Evolutionary conservation across 1,139 yeast genomes (phyloP), one percentile per base, ranked within the genome.

Genomic region (Torulaspora pretoriensis): DNA sequence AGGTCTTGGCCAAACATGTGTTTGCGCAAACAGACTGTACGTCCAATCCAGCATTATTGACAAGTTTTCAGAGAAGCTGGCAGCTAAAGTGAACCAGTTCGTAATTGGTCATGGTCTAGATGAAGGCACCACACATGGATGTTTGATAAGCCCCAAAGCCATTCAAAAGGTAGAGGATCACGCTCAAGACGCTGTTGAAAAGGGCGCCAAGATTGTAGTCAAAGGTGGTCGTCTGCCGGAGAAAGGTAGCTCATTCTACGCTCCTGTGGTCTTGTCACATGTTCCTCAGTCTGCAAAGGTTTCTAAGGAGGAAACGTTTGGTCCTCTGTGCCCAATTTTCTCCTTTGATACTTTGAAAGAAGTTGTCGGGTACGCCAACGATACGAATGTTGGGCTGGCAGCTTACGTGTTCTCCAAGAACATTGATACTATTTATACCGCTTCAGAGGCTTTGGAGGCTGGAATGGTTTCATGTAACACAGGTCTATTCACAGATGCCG

Each of bases 381-480:
- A 76, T 52, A 77, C 82, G 10, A 76, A 73, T 19, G 83, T 78
- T 34, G 95, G 95, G 31, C 72, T 86, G 45, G 94, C 94, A 3
- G 81, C 90, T 19, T 90, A 90, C 68, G 77, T 89, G 48, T 89
- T 77, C 71, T 77, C 95, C 40, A 71, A 75, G 50, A 77, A 82
- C 61, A 67, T 83, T 46, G 70, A 77, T 50, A 81, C 81, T 34
- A 71, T 83, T 12, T 78, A 81, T 71, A 72, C 77, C 30, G 77
- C 85, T 29, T 75, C 86, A 48, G 95, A 84, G 61, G 81, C 78
- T 33, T 68, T 85, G 50, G 85, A 83, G 59, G 71, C 76, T n/a
- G 95, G 95, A 42, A 85, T 85, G 92, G 83, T 85, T 25, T 83
- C 89, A 26, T 78, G 81, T 52, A 85, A 85, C 69, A 80, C 87